phyloP scores from a whole-genome alignment of 2,329 filamentous ascomycete species.

The Lecanicillium sp. region DNA sequence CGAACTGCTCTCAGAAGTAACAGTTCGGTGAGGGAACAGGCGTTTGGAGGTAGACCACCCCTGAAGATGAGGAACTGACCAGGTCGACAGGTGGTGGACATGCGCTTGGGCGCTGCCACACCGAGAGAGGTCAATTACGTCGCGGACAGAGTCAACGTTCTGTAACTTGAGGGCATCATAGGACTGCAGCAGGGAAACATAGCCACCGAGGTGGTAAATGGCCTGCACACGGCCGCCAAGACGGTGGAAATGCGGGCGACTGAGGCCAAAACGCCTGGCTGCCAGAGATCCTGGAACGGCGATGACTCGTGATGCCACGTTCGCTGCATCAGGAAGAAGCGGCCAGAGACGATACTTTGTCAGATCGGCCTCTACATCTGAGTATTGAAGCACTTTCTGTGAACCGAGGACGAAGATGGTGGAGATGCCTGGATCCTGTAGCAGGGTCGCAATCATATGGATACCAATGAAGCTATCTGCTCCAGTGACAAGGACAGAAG shows the following conservation, averaged over 20 bases:
- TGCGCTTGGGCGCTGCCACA: conserved; percentile 4
- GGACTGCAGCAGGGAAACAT: conserved; percentile 18
- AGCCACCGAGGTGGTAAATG: conserved; percentile 18
- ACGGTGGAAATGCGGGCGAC: conserved; percentile 13
- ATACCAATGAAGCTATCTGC: conserved; percentile 15
- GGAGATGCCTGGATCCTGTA: not conserved
- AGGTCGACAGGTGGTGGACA: conserved; percentile 16
- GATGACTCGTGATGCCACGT: conserved; percentile 9
- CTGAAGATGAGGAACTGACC: conserved; percentile 18
- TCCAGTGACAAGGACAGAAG: conserved; percentile 13
- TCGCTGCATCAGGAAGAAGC: not conserved
- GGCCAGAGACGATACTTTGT: not conserved
- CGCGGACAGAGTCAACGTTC: conserved; percentile 15
- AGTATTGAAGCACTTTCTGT: not conserved
- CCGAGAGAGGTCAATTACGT: conserved; percentile 15
- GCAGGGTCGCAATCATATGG: conserved; percentile 5
- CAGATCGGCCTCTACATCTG: not conserved
- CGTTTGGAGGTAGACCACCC: conserved; percentile 13
- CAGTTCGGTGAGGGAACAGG: conserved; percentile 10
- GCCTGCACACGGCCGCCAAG: conserved; percentile 14
- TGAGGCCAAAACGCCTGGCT: conserved; percentile 15
- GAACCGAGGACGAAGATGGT: not conserved
- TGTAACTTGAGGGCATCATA: conserved; percentile 14
- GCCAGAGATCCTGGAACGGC: conserved; percentile 13
- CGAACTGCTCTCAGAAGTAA: conserved; percentile 1